A percentile compares a stretch with the other conserved stretches of the same genome.
These are phyloP conservation scores for Apiotrichum siamense DNA, from an alignment of 1,284 basidiomycete species.

Conservation along the genomic window DNA sequence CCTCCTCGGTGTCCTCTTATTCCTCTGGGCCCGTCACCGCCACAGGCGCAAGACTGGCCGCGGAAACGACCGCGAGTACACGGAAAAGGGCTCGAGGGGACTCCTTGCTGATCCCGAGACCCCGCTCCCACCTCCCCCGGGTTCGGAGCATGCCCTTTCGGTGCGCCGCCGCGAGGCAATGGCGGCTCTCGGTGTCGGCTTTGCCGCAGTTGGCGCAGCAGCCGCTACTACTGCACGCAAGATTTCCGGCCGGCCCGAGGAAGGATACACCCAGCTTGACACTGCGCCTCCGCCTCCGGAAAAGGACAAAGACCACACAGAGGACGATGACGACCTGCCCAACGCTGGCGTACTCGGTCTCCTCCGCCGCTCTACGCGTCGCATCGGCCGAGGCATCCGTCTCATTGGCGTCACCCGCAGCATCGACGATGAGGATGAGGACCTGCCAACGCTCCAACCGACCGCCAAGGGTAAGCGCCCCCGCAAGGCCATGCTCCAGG, in stretches of 20 bases:
- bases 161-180: not conserved
- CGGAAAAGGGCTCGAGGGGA: not conserved
- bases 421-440: conserved; percentile 5
- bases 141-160: not conserved
- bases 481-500: conserved; percentile 32
- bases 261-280: conserved; percentile 1
- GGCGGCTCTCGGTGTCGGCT: not conserved
- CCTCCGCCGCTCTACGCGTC: conserved; percentile 19
- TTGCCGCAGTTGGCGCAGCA: not conserved
- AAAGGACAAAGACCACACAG: not conserved
- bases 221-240: not conserved
- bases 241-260: not conserved
- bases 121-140: not conserved
- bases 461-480: conserved; percentile 2
- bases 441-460: not conserved
- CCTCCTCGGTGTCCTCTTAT: not conserved
- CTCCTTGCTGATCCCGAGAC: not conserved
- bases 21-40: conserved; percentile 1
- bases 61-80: not conserved
- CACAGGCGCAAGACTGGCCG: not conserved
- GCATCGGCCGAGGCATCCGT: conserved; percentile 29
- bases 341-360: conserved; percentile 4
- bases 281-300: not conserved
- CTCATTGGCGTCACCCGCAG: conserved; percentile 19
- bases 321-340: not conserved